A percentile compares a stretch with the other conserved stretches of the same genome.
Conservation (phyloP, 2,329 filamentous ascomycete genomes). For the Aspergillus intermedius region DNA sequence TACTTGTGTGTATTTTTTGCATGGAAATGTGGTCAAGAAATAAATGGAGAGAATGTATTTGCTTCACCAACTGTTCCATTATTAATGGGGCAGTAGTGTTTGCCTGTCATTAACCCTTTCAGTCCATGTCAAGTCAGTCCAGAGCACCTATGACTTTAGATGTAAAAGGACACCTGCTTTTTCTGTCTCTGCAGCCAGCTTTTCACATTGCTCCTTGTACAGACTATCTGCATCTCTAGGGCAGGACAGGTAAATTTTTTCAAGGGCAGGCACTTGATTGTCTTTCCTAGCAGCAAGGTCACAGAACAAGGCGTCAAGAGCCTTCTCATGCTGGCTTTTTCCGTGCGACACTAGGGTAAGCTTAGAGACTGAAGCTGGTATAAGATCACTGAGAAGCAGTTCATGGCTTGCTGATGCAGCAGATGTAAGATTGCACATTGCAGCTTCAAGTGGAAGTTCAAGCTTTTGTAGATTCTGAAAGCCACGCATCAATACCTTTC, state of each 20-base stretch:
- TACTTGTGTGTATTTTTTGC: not conserved
- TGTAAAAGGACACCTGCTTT: not conserved
- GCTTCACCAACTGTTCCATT: not conserved
- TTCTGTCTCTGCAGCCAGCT: not conserved
- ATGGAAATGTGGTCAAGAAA: not conserved
- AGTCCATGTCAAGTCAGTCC: not conserved
- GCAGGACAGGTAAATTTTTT: slow-evolving; percentile 10
- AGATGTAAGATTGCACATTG: slow-evolving; percentile 12
- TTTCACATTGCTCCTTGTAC: slow-evolving; percentile 13
- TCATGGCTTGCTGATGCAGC: slow-evolving; percentile 1
- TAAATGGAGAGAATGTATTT: not conserved
- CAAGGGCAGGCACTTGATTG: slow-evolving; percentile 11
- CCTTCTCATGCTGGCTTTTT: slow-evolving; percentile 10
- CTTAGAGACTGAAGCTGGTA: slow-evolving; percentile 12
- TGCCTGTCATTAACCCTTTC: not conserved
- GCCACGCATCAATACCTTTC: slow-evolving; percentile 14
- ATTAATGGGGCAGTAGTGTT: not conserved
- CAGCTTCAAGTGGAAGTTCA: slow-evolving; percentile 14
- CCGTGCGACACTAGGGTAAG: slow-evolving; percentile 10
- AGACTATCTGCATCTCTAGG: slow-evolving; percentile 7
- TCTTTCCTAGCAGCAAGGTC: slow-evolving; percentile 12
- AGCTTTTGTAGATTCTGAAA: slow-evolving; percentile 15
- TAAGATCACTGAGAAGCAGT: slow-evolving; percentile 9
- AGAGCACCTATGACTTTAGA: not conserved
- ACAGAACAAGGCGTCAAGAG: slow-evolving; percentile 14